Base-by-base conservation (phyloP, 2,329 filamentous ascomycete species). In the Fonsecaea erecta region DNA sequence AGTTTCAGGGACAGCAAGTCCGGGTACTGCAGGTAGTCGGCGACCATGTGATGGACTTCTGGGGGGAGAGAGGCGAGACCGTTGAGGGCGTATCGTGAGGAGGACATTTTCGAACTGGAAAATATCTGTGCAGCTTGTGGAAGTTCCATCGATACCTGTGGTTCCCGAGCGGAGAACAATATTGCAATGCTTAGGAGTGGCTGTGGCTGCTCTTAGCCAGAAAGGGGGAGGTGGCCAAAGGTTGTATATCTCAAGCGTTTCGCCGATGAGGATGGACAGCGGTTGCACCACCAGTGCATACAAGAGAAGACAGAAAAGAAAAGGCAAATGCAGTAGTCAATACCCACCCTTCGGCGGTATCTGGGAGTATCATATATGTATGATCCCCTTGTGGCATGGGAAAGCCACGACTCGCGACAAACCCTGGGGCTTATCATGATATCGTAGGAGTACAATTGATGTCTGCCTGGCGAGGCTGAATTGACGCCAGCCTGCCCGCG, bases 41-140 rank as follows among this genome's bases (percentile, higher is more conserved):
- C 48, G 35, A 78, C 73, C 1, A 71, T 60, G 24, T 71, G 63
- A 37, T 75, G 75, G 24, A 78, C 64, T 65, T 77, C 76, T 0
- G 74, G 69, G 11, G 76, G 76, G 2, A 77, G 72, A 12, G 57
- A 46, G 35, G 73, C 53, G 52, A 76, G 89, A 89, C 85, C 51
- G 80, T 26, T 52, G 28, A 14, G n/a, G 46, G n/a, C 2, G 21
- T 48, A 16, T 8, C 3, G 21, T 24, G 43, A 48, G 1, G 43
- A 24, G 28, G 28, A 30, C 8, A 30, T 1, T 48, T 48, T 21
- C 14, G 21, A 16, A 14, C 18, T 14, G 8, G 16, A 32, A 34
- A 6, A 8, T 34, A 34, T 11, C 21, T 18, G 11, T 14, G n/a
- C 28, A 7, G 2, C 12, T 8, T 16, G 55, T 34, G 4, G 28